A percentile compares a stretch with the other conserved stretches of the same genome.
phyloP scores from a whole-genome alignment of 345 rosid species.

The Salix suchowensis region DNA sequence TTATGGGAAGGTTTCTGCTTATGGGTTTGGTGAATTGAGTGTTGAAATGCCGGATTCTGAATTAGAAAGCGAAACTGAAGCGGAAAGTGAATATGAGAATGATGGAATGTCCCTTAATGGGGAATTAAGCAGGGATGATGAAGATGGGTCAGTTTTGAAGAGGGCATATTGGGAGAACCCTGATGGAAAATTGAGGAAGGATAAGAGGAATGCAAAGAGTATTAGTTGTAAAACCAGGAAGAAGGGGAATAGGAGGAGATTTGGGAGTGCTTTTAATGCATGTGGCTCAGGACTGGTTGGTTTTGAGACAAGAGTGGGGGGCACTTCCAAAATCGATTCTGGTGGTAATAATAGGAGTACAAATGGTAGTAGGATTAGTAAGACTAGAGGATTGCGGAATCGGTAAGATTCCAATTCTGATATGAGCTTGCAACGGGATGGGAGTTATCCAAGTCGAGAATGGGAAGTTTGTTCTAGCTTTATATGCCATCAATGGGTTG shows the following conservation, averaged over 20 bases:
- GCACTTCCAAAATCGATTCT: not conserved
- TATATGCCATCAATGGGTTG: not conserved
- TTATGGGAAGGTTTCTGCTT: conserved; percentile 27
- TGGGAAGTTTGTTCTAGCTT: conserved; percentile 1
- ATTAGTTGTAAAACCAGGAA: conserved; percentile 3
- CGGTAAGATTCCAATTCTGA: conserved; percentile 19
- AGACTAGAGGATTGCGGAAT: not conserved
- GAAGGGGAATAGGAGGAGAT: not conserved
- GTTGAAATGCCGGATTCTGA: not conserved
- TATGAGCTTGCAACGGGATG: conserved; percentile 39
- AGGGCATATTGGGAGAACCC: not conserved
- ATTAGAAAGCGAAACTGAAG: not conserved
- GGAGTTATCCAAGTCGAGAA: conserved; percentile 27
- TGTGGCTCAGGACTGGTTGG: conserved; percentile 4
- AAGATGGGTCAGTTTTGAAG: not conserved
- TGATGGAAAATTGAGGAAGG: not conserved
- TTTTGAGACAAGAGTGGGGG: not conserved
- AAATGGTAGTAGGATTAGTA: not conserved
- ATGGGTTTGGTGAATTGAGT: conserved; percentile 14
- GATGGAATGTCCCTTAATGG: not conserved
- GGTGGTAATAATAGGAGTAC: not conserved
- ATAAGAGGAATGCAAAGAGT: not conserved
- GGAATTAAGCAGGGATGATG: not conserved
- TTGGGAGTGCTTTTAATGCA: not conserved
- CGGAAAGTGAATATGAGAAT: not conserved